Evolutionary conservation across 2,329 filamentous ascomycete genomes (phyloP).

Genomic region (Venturia asperata): DNA sequence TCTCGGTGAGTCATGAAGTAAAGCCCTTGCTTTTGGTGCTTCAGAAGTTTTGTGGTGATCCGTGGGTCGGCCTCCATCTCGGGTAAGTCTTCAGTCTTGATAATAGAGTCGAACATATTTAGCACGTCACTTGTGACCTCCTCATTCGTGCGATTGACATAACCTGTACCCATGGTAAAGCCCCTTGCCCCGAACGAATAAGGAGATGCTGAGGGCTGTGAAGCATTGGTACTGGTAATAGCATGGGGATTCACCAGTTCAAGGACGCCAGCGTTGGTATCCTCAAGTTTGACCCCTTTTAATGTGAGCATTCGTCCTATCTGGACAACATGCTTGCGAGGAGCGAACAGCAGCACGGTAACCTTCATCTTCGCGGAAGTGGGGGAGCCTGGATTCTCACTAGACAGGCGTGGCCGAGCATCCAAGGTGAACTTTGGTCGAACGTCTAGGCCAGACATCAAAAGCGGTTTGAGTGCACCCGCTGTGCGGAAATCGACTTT

Average conservation of each 20-base stretch:
- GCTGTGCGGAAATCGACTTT: conserved; percentile 63
- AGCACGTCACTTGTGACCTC: conserved; percentile 80
- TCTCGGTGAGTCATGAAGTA: conserved; percentile 81
- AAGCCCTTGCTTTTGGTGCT: conserved; percentile 84
- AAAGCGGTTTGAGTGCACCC: conserved; percentile 59
- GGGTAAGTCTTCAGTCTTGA: conserved; percentile 67
- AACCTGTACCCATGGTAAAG: background rate
- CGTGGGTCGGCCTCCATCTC: conserved; percentile 61
- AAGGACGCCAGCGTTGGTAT: background rate
- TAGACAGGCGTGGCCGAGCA: conserved; percentile 53
- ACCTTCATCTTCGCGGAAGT: conserved; percentile 51
- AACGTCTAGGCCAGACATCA: conserved; percentile 49
- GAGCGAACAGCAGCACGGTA: conserved; percentile 12
- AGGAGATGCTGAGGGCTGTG: background rate
- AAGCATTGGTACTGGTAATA: background rate
- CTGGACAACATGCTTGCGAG: background rate
- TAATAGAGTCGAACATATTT: conserved; percentile 79
- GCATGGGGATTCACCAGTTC: conserved; percentile 1
- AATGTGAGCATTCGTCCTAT: conserved; percentile 3
- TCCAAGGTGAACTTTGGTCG: conserved; percentile 68
- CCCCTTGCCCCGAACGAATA: background rate
- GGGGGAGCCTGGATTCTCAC: conserved; percentile 57
- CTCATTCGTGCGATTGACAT: conserved; percentile 58
- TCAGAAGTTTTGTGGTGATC: conserved; percentile 60
- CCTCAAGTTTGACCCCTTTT: conserved; percentile 3